A percentile compares a stretch with the other conserved stretches of the same genome.
Evolutionary conservation across 2,329 filamentous ascomycete genomes (phyloP).

Genomic region (Rutstroemia sp.): DNA sequence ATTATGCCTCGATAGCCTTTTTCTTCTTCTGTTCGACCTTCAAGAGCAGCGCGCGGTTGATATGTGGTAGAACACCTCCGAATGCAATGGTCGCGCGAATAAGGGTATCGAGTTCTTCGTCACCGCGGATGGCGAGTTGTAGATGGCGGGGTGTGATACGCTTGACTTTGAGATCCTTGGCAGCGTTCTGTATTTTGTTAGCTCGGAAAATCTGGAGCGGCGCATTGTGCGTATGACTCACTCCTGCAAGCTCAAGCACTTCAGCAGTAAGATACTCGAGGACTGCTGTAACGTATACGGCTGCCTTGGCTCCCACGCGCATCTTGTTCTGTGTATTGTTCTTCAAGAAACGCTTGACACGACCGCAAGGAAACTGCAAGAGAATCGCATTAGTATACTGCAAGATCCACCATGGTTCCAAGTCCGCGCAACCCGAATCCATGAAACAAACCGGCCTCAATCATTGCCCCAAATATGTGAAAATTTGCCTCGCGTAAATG

Average conservation of each 20-base stretch:
- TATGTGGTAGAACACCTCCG: constrained; percentile 95
- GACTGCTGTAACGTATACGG: constrained; percentile 95
- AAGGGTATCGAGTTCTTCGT: constrained; percentile 95
- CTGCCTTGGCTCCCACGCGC: constrained; percentile 97
- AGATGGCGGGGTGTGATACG: constrained; percentile 97
- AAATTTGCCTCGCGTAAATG: constrained; percentile 5
- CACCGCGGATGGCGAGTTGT: constrained; percentile 94
- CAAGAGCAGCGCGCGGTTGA: constrained; percentile 92
- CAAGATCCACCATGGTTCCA: too few relatives aligned
- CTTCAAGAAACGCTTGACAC: constrained; percentile 99
- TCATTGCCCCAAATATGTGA: background rate
- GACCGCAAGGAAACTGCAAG: constrained; percentile 89
- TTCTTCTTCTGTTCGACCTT: constrained; percentile 99
- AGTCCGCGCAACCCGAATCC: background rate
- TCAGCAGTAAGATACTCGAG: constrained; percentile 97
- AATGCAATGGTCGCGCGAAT: constrained; percentile 98
- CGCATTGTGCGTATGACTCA: constrained; percentile 38
- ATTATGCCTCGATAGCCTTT: constrained; percentile 40
- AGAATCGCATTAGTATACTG: constrained; percentile 27
- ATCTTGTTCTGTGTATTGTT: constrained; percentile 99
- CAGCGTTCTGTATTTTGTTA: constrained; percentile 61
- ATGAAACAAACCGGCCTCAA: background rate
- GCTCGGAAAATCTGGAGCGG: constrained; percentile 1
- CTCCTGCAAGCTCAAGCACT: constrained; percentile 92
- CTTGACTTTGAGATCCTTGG: constrained; percentile 99